Percentiles rank a stretch among this genome's conserved stretches.
phyloP scores from a whole-genome alignment of 495 filamentous ascomycete genomes.

The Neurospora sp. region DNA sequence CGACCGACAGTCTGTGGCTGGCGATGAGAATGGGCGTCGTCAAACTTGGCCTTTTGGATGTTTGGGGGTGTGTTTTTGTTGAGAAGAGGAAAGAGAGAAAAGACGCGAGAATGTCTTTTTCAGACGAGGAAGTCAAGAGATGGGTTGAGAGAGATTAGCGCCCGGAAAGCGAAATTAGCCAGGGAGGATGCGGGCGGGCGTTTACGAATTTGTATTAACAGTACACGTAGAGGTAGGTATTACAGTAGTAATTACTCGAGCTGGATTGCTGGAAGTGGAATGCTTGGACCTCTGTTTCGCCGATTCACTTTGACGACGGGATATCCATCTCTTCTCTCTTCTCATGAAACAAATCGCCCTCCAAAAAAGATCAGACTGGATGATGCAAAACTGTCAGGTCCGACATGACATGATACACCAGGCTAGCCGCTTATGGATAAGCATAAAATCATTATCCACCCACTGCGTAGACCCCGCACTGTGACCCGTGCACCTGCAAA shows the following conservation, averaged over 20 bases:
- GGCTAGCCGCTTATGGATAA: background rate
- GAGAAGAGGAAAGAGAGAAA: background rate
- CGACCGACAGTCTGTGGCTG: background rate
- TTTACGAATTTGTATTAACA: background rate
- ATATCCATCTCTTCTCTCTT: background rate
- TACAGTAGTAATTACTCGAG: background rate
- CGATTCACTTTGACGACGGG: background rate
- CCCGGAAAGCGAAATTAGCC: background rate
- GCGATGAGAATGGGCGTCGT: background rate
- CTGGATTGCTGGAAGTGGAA: background rate
- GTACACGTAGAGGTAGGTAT: background rate
- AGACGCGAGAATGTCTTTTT: background rate
- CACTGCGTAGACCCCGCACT: background rate
- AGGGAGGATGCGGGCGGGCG: background rate
- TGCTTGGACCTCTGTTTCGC: background rate
- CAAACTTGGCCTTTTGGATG: background rate
- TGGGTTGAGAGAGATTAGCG: background rate
- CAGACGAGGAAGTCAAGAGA: background rate
- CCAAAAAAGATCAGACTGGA: background rate
- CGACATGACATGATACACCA: background rate
- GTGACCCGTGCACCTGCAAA: background rate
- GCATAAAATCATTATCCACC: background rate
- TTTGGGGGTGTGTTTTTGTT: background rate
- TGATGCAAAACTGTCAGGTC: background rate
- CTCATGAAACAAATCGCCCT: background rate